Evolutionary conservation across 345 rosid genomes (phyloP), one percentile per base, ranked within the genome.

Genomic region (Kernera saxatilis): DNA sequence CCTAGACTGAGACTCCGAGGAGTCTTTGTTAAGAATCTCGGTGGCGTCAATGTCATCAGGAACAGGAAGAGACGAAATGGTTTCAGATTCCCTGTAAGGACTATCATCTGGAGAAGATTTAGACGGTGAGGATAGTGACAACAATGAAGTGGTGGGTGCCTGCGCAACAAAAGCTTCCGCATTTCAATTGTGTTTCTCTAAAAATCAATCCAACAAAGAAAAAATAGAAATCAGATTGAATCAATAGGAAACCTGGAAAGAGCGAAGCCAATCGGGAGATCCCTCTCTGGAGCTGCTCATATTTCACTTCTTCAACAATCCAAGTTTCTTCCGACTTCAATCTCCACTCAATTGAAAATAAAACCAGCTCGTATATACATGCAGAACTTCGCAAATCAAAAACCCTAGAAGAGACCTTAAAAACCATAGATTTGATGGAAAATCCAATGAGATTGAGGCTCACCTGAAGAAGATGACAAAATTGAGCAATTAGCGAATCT

Each of bases 191-290:
- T 3, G 22, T 55, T 29, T 27, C 58, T 5, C 25, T 29, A 5
- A 30, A 10, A 18, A 27, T 0, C 64, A 57, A 67, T 17, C 23
- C 19, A 22, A 26, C 17, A 13, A 52, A 29, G 14, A 18, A 27
- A 0, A 23, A 2, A 1, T 0, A 56, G 19, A 61, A 41, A 13
- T 48, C 44, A 49, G 48, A 71, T 11, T 45, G 40, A 59, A 69
- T 26, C 15, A 60, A 59, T 23, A 15, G 43, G 8, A 61, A 53
- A 91, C 96, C 96, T 84, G 79, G 69, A 77, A 91, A 67, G 84
- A 77, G 18, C 83, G 88, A 36, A 88, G 83, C 97, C 93, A 91
- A 56, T 91, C 91, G 0, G 97, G 93, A 79, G 97, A 88, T 72
- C 78, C 82, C 77, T 85, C 93, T 60, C 95, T 78, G 19, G 91